These are phyloP conservation scores for Euphorbia peplus DNA, from an alignment of 345 rosid species.

Conservation along the genomic window DNA sequence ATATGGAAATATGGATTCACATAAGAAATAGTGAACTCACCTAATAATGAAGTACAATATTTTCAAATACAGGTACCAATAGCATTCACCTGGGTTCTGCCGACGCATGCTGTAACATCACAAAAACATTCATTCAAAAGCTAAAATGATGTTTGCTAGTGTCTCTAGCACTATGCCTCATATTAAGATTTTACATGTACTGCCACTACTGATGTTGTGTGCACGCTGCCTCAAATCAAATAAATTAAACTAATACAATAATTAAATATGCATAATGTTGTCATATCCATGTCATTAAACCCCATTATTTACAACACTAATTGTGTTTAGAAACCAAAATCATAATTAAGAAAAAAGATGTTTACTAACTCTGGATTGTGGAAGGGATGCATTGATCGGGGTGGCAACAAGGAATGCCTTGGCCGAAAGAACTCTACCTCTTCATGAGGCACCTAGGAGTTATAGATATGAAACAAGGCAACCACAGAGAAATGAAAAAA, in stretches of 20 bases:
- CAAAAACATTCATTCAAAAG: constrained; percentile 6
- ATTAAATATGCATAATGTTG: constrained; percentile 5
- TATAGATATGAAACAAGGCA: neutral
- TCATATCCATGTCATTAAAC: constrained; percentile 3
- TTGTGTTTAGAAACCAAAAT: neutral
- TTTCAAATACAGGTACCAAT: neutral
- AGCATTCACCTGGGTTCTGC: constrained; percentile 1
- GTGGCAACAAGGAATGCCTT: neutral
- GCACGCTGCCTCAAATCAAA: neutral
- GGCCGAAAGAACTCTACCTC: neutral
- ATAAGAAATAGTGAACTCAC: neutral
- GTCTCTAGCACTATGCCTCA: constrained; percentile 9
- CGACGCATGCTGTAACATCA: constrained; percentile 11
- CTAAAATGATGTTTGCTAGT: neutral
- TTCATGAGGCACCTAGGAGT: neutral
- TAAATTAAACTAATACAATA: neutral
- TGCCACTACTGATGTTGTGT: neutral
- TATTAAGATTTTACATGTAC: neutral
- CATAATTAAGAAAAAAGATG: neutral
- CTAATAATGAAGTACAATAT: neutral
- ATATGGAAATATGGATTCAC: neutral
- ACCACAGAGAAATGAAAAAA: neutral
- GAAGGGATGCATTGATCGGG: neutral
- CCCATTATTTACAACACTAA: neutral
- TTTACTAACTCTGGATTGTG: neutral